Percentiles rank a stretch among this genome's conserved stretches.
phyloP scores from a whole-genome alignment of 1,139 yeast genomes.

The Candida smagusa region DNA sequence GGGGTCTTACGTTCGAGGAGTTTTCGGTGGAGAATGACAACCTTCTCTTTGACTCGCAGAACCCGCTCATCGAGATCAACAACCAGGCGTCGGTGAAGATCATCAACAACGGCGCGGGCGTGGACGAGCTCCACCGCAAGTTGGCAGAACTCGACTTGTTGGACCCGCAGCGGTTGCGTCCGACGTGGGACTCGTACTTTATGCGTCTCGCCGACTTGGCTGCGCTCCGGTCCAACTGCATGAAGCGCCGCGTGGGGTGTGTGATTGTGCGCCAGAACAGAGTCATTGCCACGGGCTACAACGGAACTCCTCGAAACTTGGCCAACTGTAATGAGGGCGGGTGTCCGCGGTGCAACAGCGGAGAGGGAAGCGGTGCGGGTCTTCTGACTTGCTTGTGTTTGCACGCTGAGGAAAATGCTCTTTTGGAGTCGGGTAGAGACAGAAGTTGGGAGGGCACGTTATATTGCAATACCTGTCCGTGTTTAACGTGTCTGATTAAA shows the following conservation, averaged over 20 bases:
- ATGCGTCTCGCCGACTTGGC: slow-evolving; percentile 93
- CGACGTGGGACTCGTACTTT: slow-evolving; percentile 94
- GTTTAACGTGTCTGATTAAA: slow-evolving; percentile 91
- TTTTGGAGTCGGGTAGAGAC: slow-evolving; percentile 90
- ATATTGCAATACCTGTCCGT: slow-evolving; percentile 96
- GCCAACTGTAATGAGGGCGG: slow-evolving; percentile 95
- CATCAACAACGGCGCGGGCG: slow-evolving; percentile 52
- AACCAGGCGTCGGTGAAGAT: slow-evolving; percentile 60
- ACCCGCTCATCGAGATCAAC: slow-evolving; percentile 47
- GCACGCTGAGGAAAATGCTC: slow-evolving; percentile 97
- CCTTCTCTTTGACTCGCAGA: slow-evolving; percentile 32
- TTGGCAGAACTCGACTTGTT: slow-evolving; percentile 53
- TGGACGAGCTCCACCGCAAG: slow-evolving; percentile 47
- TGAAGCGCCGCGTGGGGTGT: slow-evolving; percentile 96
- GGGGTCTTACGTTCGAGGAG: slow-evolving; percentile 26
- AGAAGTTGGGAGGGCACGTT: slow-evolving; percentile 51
- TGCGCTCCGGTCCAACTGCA: slow-evolving; percentile 88
- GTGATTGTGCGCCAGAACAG: slow-evolving; percentile 84
- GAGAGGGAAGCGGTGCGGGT: slow-evolving; percentile 58
- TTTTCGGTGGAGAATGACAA: slow-evolving; percentile 49
- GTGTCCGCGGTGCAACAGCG: slow-evolving; percentile 77
- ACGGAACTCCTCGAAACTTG: slow-evolving; percentile 91
- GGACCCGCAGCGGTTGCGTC: slow-evolving; percentile 69
- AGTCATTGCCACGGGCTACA: slow-evolving; percentile 94
- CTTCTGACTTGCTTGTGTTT: slow-evolving; percentile 85